A percentile compares a stretch with the other conserved stretches of the same genome.
phyloP scores from a whole-genome alignment of 192 early-diverging fungal species.

The Allomyces javanicus region DNA sequence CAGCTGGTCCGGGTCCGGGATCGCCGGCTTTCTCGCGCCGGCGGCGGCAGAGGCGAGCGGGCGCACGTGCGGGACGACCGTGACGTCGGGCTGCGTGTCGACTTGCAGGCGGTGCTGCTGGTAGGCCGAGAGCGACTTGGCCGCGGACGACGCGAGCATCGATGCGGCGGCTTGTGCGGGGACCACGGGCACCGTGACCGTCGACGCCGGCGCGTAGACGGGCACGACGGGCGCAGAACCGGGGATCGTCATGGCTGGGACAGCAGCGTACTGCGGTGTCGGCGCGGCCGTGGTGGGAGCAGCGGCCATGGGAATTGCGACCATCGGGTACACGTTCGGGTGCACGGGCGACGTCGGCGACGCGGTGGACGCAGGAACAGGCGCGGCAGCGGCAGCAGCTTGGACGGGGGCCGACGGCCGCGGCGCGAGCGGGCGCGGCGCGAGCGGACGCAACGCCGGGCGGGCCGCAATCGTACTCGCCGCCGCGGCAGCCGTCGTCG shows the following conservation, averaged over 20 bases:
- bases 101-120: neutral
- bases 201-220: neutral
- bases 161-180: too few species aligned
- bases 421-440: too few species aligned
- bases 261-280: neutral
- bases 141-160: too few species aligned
- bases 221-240: neutral
- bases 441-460: too few species aligned
- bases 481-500: too few species aligned
- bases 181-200: neutral
- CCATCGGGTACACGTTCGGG: neutral
- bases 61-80: neutral
- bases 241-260: neutral
- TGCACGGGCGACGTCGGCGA: neutral
- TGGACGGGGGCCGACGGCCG: too few species aligned
- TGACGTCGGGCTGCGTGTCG: neutral
- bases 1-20: neutral
- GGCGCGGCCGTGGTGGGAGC: neutral
- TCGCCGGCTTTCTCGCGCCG: neutral
- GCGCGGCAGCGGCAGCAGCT: too few species aligned
- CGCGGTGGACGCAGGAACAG: too few species aligned
- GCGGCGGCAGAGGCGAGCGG: neutral
- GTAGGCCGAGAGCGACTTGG: neutral
- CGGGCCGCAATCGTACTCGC: too few species aligned
- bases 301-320: neutral